Base-by-base conservation (phyloP, 352 stramenopile species). In the Phytophthora constricta region DNA sequence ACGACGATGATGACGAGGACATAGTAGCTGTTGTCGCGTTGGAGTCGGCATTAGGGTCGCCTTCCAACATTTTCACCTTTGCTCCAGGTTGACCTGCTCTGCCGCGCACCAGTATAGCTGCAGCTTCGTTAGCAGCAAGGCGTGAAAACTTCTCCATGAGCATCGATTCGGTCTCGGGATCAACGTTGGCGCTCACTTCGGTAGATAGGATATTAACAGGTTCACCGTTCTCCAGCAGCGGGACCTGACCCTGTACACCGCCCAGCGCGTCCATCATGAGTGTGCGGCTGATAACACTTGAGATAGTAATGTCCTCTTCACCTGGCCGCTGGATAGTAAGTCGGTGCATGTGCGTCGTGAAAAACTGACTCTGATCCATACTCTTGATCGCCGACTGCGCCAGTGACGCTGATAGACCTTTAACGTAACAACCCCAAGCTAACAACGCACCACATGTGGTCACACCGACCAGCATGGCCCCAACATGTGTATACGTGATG, bases 401-500 rank as follows among this genome's bases (percentile, higher is more conserved):
- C 27, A 91, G 72, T 7, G 85, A 91, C 31, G 83, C 74, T 23
- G 85, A 91, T 11, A 92, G 53, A 11, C 85, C 85, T 42, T 87
- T 89, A 17, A 90, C 80, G 58, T 93, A 93, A 55, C 81, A 93
- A 1, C 83, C 81, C 81, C 83, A 92, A 11, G 85, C 83, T 46
- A 93, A 76, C 19, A 93, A 52, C 5, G 88, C 62, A 11, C 71
- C 62, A 45, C 68, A 84, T 2, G 67, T 80, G 3, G 85, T 63
- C 25, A 81, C 66, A 31, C 71, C 68, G 22, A 79, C 59, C 10
- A 89, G 46, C 84, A 92, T 89, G 5, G 80, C 81, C 13, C 79
- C 81, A 23, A 87, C 78, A 54, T 92, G 84, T 39, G 87, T 89
- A 49, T 91, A 92, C 19, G 87, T 89, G 64, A 95, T 92, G 58